A percentile compares a stretch with the other conserved stretches of the same genome.
These are phyloP conservation scores for Pichia sp. DNA, from an alignment of 1,139 yeast genomes.

Conservation along the genomic window DNA sequence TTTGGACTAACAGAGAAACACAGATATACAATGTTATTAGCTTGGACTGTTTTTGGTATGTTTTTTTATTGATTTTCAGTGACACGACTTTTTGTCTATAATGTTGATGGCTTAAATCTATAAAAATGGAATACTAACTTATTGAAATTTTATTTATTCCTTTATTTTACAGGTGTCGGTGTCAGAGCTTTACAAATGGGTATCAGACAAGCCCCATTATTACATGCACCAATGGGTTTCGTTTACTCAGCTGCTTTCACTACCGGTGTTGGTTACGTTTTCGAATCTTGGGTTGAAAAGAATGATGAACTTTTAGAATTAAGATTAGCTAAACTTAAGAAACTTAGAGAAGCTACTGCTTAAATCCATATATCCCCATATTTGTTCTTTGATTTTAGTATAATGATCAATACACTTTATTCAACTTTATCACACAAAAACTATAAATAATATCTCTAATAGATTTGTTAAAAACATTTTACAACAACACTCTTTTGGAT, in stretches of 20 bases:
- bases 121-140: constrained; percentile 3
- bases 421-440: neutral
- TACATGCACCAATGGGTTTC: constrained; percentile 33
- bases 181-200: constrained; percentile 39
- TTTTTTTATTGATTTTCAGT: neutral
- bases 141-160: no score
- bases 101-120: neutral
- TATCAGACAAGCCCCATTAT: constrained; percentile 33
- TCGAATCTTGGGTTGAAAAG: constrained; percentile 32
- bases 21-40: constrained; percentile 22
- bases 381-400: no score
- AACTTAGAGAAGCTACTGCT: constrained; percentile 28
- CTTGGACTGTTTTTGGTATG: constrained; percentile 34
- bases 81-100: no score
- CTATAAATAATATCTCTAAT: no score
- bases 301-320: constrained; percentile 33
- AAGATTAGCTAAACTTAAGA: constrained; percentile 32
- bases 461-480: no score
- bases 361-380: neutral
- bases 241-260: constrained; percentile 36
- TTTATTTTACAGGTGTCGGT: constrained; percentile 28
- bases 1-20: neutral
- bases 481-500: no score
- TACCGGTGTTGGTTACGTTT: constrained; percentile 35
- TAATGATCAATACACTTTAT: neutral